Base-by-base conservation (phyloP, 2,329 filamentous ascomycete genomes). In the Ophiostoma populinum region DNA sequence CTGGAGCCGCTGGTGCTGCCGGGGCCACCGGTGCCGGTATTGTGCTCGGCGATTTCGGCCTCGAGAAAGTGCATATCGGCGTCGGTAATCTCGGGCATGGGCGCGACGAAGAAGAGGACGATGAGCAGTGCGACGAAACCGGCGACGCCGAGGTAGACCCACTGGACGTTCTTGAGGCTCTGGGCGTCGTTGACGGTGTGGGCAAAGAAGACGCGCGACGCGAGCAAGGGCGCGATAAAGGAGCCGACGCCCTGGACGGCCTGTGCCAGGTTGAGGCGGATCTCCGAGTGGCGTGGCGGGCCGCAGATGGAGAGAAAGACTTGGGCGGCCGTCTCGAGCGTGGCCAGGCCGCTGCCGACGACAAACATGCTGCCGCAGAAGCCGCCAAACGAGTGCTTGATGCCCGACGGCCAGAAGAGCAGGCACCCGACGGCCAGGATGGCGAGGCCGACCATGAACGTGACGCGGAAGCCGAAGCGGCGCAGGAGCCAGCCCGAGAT, bases 131-230 rank as follows among this genome's bases (percentile, higher is more conserved):
- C 65, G 18, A 73, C 68, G 39, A 76, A 75, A 42, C 58, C 57
- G 3, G 70, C 71, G 21, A 75, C 70, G 5, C 65, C 70, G 3
- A 76, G 58, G 45, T 77, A 77, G 2, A 68, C 64, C 67, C 69
- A 76, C 48, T 76, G 71, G 7, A 75, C 70, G 35, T 67, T 75
- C 43, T 58, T 54, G 35, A 76, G 50, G 3, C 62, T 59, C n/a
- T 61, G 50, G 8, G 51, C 53, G 33, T 57, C 59, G 22, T 65
- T 56, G 22, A 61, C 56, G 1, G 61, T 64, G 34, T 66, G 55
- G 27, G 63, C 62, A 50, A 76, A 76, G 53, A 77, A 74, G 32
- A 74, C 70, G 33, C 68, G 65, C 2, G 61, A 64, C 1, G 65
- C 70, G 7, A 76, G 53, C 2, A 75, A 61, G 0, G 70, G 71